These are phyloP conservation scores for Wickerhamomyces ciferrii DNA, from an alignment of 805 yeast species.

Conservation along the genomic window DNA sequence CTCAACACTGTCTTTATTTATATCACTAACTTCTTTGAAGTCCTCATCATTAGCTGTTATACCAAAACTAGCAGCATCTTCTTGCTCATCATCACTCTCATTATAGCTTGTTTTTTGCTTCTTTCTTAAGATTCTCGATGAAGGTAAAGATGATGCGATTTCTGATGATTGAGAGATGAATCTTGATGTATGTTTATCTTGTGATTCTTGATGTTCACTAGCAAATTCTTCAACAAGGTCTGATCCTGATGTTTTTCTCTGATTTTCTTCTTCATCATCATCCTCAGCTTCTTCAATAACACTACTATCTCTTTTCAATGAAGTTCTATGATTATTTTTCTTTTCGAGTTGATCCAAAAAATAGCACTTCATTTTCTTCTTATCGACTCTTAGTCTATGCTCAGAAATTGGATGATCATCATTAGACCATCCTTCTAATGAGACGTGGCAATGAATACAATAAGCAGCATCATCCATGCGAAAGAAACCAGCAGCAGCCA, in stretches of 20 bases:
- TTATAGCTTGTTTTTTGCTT: background rate
- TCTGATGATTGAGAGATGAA: background rate
- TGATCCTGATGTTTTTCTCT: background rate
- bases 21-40: background rate
- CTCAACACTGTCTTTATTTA: background rate
- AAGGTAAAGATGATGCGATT: background rate
- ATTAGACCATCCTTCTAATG: conserved; percentile 68
- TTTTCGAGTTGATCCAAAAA: conserved; percentile 13
- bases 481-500: conserved; percentile 64
- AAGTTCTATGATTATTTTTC: background rate
- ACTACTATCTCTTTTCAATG: conserved; percentile 1
- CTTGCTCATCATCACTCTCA: background rate
- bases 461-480: conserved; percentile 52
- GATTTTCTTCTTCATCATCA: conserved; percentile 1
- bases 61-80: conserved; percentile 17
- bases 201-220: background rate
- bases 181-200: background rate
- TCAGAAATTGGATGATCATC: conserved; percentile 59
- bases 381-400: conserved; percentile 31
- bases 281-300: background rate
- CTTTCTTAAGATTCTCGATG: background rate
- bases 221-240: background rate
- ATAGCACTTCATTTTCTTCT: conserved; percentile 32
- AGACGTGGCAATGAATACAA: conserved; percentile 60
- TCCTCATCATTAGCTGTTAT: conserved; percentile 16